Percentiles rank a stretch among this genome's conserved stretches.
phyloP scores from a whole-genome alignment of 83 land plant species.

The Picea abies region DNA sequence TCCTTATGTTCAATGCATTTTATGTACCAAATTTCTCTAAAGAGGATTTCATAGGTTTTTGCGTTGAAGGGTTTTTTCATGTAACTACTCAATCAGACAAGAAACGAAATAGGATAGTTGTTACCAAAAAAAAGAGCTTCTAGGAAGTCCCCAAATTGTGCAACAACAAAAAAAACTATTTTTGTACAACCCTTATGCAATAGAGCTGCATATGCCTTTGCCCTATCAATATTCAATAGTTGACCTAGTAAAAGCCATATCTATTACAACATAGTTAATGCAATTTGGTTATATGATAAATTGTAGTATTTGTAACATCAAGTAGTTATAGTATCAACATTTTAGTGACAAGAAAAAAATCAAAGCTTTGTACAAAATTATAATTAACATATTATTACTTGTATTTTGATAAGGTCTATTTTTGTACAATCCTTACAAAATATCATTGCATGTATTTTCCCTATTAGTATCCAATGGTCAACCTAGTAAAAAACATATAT shows the following conservation, averaged over 20 bases:
- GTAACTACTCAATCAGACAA: slow-evolving; percentile 10
- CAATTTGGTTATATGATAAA: background rate
- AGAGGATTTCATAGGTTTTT: background rate
- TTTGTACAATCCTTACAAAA: slow-evolving; percentile 63
- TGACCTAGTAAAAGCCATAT: slow-evolving; percentile 51
- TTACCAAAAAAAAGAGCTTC: slow-evolving; percentile 90
- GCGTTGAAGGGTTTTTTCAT: slow-evolving; percentile 15
- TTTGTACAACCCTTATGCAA: slow-evolving; percentile 64
- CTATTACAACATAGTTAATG: background rate
- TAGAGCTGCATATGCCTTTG: slow-evolving; percentile 58
- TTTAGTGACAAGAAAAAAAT: too few relatives aligned
- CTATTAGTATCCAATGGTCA: slow-evolving; percentile 82
- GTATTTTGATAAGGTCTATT: slow-evolving; percentile 22
- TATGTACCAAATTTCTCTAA: background rate
- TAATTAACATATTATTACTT: too few relatives aligned
- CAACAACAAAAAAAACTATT: slow-evolving; percentile 91
- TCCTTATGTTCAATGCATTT: background rate
- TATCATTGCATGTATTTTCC: slow-evolving; percentile 46
- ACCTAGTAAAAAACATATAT: slow-evolving; percentile 41
- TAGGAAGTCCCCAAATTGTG: slow-evolving; percentile 78
- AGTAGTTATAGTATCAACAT: background rate
- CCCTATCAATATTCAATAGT: slow-evolving; percentile 75
- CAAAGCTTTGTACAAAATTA: too few relatives aligned
- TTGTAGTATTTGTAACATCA: background rate
- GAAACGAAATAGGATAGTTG: slow-evolving; percentile 80